Evolutionary conservation across 2,329 filamentous ascomycete species (phyloP), one percentile per base, ranked within the genome.

Genomic region (Stagonosporopsis tanaceti): DNA sequence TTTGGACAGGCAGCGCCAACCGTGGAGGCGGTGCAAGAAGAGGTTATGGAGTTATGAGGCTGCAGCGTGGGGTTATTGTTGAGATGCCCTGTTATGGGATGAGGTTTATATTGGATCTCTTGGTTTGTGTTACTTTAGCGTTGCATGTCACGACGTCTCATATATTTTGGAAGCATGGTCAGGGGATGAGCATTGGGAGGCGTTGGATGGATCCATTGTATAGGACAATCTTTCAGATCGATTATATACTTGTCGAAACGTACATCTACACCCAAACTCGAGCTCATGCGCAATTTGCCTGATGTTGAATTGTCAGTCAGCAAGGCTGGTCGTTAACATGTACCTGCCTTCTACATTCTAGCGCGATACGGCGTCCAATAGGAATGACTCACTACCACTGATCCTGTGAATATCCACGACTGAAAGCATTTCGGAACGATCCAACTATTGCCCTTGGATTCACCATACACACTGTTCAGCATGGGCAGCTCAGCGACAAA

Each of bases 11-110:
- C 12, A 27, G 28, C 50, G 17, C 24, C 28, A 6, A 22, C 25
- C 17, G 9, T 25, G 3, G 53, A 25, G 14, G 57, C 47, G 9
- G 47, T 12, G 12, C 41, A 64, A n/a, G 46, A 65, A 25, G 64
- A 70, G 24, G 28, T 55, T 14, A 60, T 66, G 42, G 67, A 71
- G 53, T 50, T 69, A 45, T 67, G 44, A 60, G 35, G n/a, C 6
- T 2, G 44, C 22, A n/a, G 20, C 11, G 6, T 3, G 8, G 14
- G 11, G 22, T 15, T 37, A n/a, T 46, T 11, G 47, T 42, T 47
- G 37, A 27, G 35, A 32, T 41, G 32, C 24, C 37, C 42, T 47
- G 14, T 4, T 32, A 24, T 9, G 39, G 41, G 24, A 17, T 44
- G n/a, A 17, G 32, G n/a, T 27, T n/a, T 9, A 15, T 25, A n/a